Base-by-base conservation (phyloP, 2,329 filamentous ascomycete genomes). In the Ascochyta fabae region DNA sequence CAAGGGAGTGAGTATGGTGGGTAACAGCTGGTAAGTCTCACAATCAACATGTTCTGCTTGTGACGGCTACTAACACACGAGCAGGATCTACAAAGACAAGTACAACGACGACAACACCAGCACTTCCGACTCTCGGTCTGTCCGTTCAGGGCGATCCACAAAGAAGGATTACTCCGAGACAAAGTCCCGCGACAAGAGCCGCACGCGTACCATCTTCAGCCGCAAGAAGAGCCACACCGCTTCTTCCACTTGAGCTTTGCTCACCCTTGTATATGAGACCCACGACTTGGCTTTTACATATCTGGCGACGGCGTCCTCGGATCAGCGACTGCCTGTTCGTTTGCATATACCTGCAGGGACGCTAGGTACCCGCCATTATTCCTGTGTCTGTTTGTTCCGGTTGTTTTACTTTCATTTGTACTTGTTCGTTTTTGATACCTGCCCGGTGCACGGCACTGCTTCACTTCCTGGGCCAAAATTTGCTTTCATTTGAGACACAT, bases 1-100 rank as follows among this genome's bases (percentile, higher is more conserved):
- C 23, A 95, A 95, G 77, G 95, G 95, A 6, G 93, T 97, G 82
- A 96, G 87, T 76, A 98, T 98, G 92, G 89, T 96, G 53, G 95
- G 95, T 51, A 98, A 98, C 75, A 97, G 92, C 81, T 99, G 95
- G 94, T 96, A 82, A 73, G 91, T 84, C 31, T n/a, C 16, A n/a
- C 24, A 12, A 6, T 24, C 5, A n/a, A 12, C 12, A 3, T 15
- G 16, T n/a, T 33, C 12, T 10, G 27, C 55, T 61, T 22, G 8
- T 24, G 24, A 8, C 26, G 35, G n/a, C 26, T 15, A 48, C 48
- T 57, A 8, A 57, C 54, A 23, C 24, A 3, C 6, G 10, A 2
- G 3, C 56, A 96, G 92, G 93, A 98, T 98, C 66, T 93, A 97
- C 81, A 98, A 98, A 76, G 80, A 92, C 53, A 98, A 98, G 73